phyloP scores from a whole-genome alignment of 2,329 filamentous ascomycete genomes.

The Pestalotiopsis fici region DNA sequence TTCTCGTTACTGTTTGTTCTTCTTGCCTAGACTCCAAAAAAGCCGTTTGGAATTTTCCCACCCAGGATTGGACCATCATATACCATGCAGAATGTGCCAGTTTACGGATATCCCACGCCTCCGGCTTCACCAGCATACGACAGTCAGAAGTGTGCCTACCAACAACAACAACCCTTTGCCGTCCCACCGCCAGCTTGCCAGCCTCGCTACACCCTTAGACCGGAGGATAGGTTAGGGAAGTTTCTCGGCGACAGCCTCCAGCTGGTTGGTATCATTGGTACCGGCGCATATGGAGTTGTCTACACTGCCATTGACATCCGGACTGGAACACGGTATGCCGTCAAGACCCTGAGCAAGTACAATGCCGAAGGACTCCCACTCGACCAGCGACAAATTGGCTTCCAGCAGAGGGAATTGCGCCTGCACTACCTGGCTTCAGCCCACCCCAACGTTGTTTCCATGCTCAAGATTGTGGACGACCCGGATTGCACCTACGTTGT shows the following conservation, averaged over 20 bases:
- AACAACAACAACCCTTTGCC: constrained; percentile 31
- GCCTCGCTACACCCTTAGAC: constrained; percentile 58
- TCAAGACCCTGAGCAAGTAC: constrained; percentile 94
- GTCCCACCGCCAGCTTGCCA: constrained; percentile 38
- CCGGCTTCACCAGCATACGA: constrained; percentile 59
- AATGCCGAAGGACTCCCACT: constrained; percentile 70
- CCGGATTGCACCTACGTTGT: constrained; percentile 94
- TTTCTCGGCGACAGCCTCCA: constrained; percentile 82
- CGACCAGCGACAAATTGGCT: constrained; percentile 82
- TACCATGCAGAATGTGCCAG: constrained; percentile 63
- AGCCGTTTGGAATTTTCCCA: constrained; percentile 18
- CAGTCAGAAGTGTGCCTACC: constrained; percentile 45
- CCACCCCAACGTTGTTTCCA: constrained; percentile 90
- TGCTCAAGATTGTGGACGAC: constrained; percentile 91
- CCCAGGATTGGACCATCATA: constrained; percentile 30
- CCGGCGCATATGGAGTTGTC: constrained; percentile 95
- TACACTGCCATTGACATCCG: constrained; percentile 86
- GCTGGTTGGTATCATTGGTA: constrained; percentile 82
- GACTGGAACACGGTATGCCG: constrained; percentile 82
- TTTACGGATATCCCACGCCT: constrained; percentile 58
- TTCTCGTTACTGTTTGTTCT: constrained; percentile 30
- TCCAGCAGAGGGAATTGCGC: constrained; percentile 90
- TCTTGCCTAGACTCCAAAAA: constrained; percentile 16
- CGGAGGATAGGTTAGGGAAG: constrained; percentile 84
- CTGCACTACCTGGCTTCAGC: constrained; percentile 87